phyloP scores from a whole-genome alignment of 139 green algal species.

The Spirogloea muscicola region DNA sequence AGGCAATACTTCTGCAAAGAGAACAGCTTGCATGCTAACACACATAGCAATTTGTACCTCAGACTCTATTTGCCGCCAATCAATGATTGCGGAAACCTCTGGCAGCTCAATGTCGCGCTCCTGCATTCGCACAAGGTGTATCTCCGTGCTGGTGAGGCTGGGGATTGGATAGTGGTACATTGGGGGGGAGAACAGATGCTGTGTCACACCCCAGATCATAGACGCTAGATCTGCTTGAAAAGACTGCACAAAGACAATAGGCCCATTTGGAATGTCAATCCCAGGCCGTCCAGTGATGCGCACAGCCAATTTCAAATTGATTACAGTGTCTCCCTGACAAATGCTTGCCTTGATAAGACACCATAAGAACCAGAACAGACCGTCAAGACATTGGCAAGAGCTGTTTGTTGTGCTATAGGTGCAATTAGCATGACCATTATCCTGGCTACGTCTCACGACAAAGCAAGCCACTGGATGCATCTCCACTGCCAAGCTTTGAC shows the following conservation, averaged over 20 bases:
- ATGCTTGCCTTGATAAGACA: not conserved
- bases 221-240: constrained; percentile 5
- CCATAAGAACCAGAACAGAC: no score
- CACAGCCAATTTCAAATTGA: not conserved
- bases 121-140: constrained; percentile 11
- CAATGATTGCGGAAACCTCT: no score
- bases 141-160: constrained; percentile 2
- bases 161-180: constrained; percentile 13
- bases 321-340: not conserved
- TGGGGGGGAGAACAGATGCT: constrained; percentile 3
- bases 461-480: not conserved
- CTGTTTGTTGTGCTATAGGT: no score
- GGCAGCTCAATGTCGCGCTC: no score
- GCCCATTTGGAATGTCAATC: not conserved
- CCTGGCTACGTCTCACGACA: not conserved
- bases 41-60: no score
- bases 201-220: not conserved
- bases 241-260: not conserved
- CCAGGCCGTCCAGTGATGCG: not conserved
- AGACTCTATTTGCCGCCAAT: no score
- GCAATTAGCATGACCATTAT: no score
- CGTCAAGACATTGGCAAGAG: no score
- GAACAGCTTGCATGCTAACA: no score
- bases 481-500: not conserved
- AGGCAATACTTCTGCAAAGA: no score